Conservation (phyloP, 768 basidiomycete species). For the Lactarius indigo region DNA sequence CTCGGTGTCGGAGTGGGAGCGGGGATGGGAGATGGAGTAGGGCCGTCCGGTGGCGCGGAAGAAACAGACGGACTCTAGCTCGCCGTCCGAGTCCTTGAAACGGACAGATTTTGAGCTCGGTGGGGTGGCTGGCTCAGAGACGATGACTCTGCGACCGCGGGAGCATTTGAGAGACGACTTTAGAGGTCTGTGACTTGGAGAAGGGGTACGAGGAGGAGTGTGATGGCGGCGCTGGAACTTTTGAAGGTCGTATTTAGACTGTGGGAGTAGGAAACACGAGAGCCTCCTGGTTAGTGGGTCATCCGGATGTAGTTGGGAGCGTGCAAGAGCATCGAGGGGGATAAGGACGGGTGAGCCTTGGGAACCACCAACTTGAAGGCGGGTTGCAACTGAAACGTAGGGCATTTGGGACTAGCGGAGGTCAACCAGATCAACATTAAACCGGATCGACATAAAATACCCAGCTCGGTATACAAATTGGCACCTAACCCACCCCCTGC, state of each 20-base stretch:
- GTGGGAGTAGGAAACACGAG: background rate
- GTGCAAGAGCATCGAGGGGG: background rate
- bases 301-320: background rate
- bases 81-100: conserved; percentile 7
- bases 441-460: background rate
- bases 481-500: background rate
- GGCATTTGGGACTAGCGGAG: conserved; percentile 3
- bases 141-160: background rate
- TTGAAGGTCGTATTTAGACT: background rate
- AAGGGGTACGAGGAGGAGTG: background rate
- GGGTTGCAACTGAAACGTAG: background rate
- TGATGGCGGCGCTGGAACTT: background rate
- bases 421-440: background rate
- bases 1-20: conserved; percentile 6
- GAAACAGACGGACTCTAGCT: conserved; percentile 1
- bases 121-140: background rate
- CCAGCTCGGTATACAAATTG: background rate
- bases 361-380: too few species aligned
- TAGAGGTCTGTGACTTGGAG: background rate
- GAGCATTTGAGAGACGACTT: conserved; percentile 9
- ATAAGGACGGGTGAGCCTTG: background rate
- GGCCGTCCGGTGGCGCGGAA: conserved; percentile 12
- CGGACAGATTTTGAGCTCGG: background rate
- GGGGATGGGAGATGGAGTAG: background rate
- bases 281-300: background rate